phyloP scores from a whole-genome alignment of 495 filamentous ascomycete species.

The Penicillium cinerascens region DNA sequence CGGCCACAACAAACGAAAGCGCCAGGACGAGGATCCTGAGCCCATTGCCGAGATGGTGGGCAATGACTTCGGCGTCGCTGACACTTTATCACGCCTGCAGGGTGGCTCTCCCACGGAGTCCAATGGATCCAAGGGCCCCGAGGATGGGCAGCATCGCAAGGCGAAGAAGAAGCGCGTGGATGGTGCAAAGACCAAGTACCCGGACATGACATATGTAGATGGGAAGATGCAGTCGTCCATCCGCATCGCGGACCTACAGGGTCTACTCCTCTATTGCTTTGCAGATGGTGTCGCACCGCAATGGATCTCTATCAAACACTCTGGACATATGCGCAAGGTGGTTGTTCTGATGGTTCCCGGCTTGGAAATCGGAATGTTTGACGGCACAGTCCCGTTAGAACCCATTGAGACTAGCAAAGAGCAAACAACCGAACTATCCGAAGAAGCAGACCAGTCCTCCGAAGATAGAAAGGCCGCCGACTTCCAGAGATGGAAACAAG shows the following conservation, averaged over 20 bases:
- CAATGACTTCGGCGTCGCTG: conserved; percentile 28
- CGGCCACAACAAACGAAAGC: conserved; percentile 35
- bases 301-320: conserved; percentile 80
- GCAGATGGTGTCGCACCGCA: conserved; percentile 80
- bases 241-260: conserved; percentile 74
- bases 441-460: conserved; percentile 12
- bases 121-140: conserved; percentile 11
- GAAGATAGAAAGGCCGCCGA: conserved; percentile 30
- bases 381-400: conserved; percentile 57
- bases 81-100: conserved; percentile 32
- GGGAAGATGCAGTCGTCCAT: conserved; percentile 69
- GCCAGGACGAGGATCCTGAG: conserved; percentile 26
- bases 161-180: conserved; percentile 38
- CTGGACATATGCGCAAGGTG: conserved; percentile 71
- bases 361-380: conserved; percentile 85
- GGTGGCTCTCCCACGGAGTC: conserved; percentile 8
- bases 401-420: conserved; percentile 3
- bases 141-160: conserved; percentile 20
- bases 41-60: conserved; percentile 16
- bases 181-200: conserved; percentile 69
- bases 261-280: conserved; percentile 80
- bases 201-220: conserved; percentile 64
- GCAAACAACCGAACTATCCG: conserved; percentile 11
- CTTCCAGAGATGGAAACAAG: conserved; percentile 42
- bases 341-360: conserved; percentile 95